phyloP scores from a whole-genome alignment of 1,284 basidiomycete species.

The Rhodofomes roseus region DNA sequence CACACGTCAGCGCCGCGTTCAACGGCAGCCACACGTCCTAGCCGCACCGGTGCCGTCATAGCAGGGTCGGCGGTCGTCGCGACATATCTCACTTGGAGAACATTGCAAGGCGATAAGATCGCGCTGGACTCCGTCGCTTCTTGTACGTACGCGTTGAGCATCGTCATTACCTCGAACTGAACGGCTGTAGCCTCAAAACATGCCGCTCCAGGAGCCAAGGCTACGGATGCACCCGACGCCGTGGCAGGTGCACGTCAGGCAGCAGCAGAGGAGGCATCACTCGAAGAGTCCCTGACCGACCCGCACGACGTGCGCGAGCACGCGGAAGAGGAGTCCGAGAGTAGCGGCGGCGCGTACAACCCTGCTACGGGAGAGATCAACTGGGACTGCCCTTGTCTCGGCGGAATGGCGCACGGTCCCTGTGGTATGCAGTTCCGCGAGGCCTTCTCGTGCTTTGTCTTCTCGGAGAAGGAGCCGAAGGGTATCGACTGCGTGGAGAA shows the following conservation, averaged over 20 bases:
- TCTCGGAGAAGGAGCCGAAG: slow-evolving; percentile 94
- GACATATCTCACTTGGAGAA: slow-evolving; percentile 38
- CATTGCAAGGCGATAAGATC: slow-evolving; percentile 38
- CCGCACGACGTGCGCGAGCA: slow-evolving; percentile 10
- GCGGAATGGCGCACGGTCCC: slow-evolving; percentile 97
- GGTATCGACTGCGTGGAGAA: slow-evolving; percentile 97
- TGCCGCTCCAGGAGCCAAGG: slow-evolving; percentile 12
- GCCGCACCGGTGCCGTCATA: slow-evolving; percentile 33
- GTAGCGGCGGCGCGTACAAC: slow-evolving; percentile 59
- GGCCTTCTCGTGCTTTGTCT: slow-evolving; percentile 97
- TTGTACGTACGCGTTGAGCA: slow-evolving; percentile 6
- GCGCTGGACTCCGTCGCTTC: slow-evolving; percentile 32
- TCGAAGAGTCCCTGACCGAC: slow-evolving; percentile 6
- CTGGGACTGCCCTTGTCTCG: slow-evolving; percentile 97
- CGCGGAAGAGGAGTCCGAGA: slow-evolving; percentile 29
- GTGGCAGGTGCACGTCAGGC: slow-evolving; percentile 9
- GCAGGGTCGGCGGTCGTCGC: slow-evolving; percentile 43
- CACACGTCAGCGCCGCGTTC: slow-evolving; percentile 36
- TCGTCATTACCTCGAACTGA: neutral
- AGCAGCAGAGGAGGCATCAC: slow-evolving; percentile 11
- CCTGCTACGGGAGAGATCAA: slow-evolving; percentile 97
- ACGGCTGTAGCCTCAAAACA: slow-evolving; percentile 14
- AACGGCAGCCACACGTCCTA: slow-evolving; percentile 19
- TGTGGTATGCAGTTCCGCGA: slow-evolving; percentile 94
- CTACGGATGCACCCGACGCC: slow-evolving; percentile 12